phyloP scores from a whole-genome alignment of 176 grass and related monocot genomes.

The Phragmites australis region DNA sequence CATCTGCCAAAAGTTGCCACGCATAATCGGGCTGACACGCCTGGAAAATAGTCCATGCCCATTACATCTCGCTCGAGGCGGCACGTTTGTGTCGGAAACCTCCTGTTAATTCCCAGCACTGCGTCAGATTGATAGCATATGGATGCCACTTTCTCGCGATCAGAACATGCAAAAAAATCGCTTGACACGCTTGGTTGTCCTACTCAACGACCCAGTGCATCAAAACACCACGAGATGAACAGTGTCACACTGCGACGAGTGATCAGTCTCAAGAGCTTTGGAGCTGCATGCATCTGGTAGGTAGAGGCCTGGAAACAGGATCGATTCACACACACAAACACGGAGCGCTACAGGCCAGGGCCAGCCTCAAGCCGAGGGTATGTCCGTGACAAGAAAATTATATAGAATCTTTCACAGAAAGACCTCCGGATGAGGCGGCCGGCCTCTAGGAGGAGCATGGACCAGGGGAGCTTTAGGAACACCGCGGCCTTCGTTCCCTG shows the following conservation, averaged over 20 bases:
- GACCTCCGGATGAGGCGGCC: too few species aligned
- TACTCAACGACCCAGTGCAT: neutral
- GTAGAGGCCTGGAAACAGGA: too few species aligned
- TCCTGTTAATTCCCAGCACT: neutral
- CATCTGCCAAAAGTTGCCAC: conserved; percentile 22
- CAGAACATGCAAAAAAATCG: neutral
- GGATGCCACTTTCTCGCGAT: neutral
- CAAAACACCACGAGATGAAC: neutral
- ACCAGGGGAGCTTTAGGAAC: neutral
- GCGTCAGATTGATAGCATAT: neutral
- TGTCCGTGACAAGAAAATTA: too few species aligned
- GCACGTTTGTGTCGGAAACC: conserved; percentile 3
- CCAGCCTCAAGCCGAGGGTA: too few species aligned
- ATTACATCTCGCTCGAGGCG: neutral
- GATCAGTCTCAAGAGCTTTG: too few species aligned
- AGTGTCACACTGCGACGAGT: neutral
- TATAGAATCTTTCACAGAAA: too few species aligned
- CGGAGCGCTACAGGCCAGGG: too few species aligned
- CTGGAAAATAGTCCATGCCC: too few species aligned
- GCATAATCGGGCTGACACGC: neutral
- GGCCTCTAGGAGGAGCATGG: too few species aligned
- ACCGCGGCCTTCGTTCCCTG: too few species aligned
- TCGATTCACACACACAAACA: too few species aligned
- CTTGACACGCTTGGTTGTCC: neutral
- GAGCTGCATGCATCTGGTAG: too few species aligned